Base-by-base conservation (phyloP, 2,329 filamentous ascomycete species). In the Orbilia quercus region DNA sequence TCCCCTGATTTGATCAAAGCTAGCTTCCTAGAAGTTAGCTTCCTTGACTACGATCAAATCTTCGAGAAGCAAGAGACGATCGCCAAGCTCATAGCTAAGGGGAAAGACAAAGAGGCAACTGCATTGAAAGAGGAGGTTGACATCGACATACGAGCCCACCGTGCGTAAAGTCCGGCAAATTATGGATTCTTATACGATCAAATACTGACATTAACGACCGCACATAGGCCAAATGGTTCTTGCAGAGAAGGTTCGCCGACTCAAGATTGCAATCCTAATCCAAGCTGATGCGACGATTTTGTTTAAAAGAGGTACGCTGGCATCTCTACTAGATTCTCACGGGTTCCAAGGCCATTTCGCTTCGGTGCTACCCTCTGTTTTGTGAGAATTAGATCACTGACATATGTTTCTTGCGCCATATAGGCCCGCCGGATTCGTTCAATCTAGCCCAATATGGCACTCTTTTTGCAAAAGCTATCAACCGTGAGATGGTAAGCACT, bases 221-320 rank as follows among this genome's bases (percentile, higher is more conserved):
- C 6, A 23, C n/a, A 25, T 38, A 73, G 69, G 51, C 20, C 60
- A 66, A 36, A 44, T 64, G 47, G 36, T 54, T 2, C 53, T 66
- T 22, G 69, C 60, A 14, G 69, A 73, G 31, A 73, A 73, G 42
- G 60, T 66, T 57, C 60, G 60, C 7, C 69, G 69, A 9, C 38
- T 73, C 38, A 73, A 73, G 25, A 20, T 59, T 16, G 59, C 47
- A 7, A 50, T 73, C 36, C 38, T 53, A 7, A 73, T 73, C 47
- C 60, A 73, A 38, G 47, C 54, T 9, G 47, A 65, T 16, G 69
- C 69, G n/a, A 73, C 51, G 11, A 55, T 23, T 28, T 38, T 65
- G 20, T 73, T 73, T 47, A 28, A 31, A 44, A 16, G 4, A 31
- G 28, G 9, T 31, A 31, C 28, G 28, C 28, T 31, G 9, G 28